Base-by-base conservation (phyloP, 2,329 filamentous ascomycete species). In the Fusarium haematococcum region DNA sequence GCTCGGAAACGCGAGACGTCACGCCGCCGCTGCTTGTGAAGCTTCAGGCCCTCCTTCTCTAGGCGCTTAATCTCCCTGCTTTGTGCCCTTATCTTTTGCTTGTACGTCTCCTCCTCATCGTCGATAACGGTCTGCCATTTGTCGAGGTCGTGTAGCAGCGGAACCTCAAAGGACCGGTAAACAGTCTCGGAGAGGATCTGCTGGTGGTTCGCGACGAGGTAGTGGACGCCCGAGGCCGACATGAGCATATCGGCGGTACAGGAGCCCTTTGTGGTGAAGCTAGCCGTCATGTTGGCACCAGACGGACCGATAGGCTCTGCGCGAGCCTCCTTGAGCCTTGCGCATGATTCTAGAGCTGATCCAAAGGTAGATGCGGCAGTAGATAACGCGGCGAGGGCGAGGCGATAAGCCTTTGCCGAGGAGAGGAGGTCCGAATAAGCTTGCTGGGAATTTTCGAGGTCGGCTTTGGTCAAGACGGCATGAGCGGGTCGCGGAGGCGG, bases 161-260 rank as follows among this genome's bases (percentile, higher is more conserved):
- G 91, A 41, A 93, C 90, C 81, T 93, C 91, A 79, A 93, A 93
- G 68, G 86, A 87, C 64, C 91, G 86, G 81, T 93, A 93, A 10
- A 93, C 90, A 0, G 90, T 92, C 82, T 93, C 91, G 73, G 87
- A 90, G 5, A 93, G 86, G 76, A 93, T 93, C 79, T 92, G 90
- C 80, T 92, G 90, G 84, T 93, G 91, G 82, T 93, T 93, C 54
- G 91, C 91, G 67, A 92, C 85, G 23, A 93, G 86, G 77, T 93
- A 90, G 79, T 93, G 91, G 45, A 93, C 86, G 39, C 91, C 91
- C 37, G 89, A 89, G 14, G 90, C 89, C 33, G 89, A 87, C 68
- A 93, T 84, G 52, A 93, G 84, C 63, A 87, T 86, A 81, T 92
- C 90, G 18, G 91, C 91, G 1, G 91, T 92, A 82, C 90, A 92